These are phyloP conservation scores for Monilinia fructicola DNA, from an alignment of 2,329 filamentous ascomycete genomes.

Conservation along the genomic window DNA sequence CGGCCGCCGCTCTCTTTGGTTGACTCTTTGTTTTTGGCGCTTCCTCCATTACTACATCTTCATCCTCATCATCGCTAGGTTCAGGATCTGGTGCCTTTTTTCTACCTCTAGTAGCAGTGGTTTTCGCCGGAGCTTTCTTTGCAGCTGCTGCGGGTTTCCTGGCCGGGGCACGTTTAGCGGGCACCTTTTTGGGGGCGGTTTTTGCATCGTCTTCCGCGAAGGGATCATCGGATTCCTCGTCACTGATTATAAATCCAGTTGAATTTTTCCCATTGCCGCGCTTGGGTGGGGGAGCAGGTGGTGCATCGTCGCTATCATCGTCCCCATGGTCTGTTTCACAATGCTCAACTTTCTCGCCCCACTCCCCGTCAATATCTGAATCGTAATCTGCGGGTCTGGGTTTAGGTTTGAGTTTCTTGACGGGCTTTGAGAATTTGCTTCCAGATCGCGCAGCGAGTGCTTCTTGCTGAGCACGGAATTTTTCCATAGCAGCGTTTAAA, in stretches of 20 bases:
- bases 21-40: slow-evolving; percentile 2
- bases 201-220: not conserved
- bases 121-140: slow-evolving; percentile 44
- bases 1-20: slow-evolving; percentile 36
- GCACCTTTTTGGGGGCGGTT: slow-evolving; percentile 34
- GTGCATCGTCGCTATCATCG: slow-evolving; percentile 47
- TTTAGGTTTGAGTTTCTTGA: slow-evolving; percentile 58
- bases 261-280: not conserved
- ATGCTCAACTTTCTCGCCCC: slow-evolving; percentile 64
- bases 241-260: slow-evolving; percentile 27
- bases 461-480: slow-evolving; percentile 69
- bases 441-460: slow-evolving; percentile 62
- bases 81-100: slow-evolving; percentile 43
- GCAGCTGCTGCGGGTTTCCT: slow-evolving; percentile 39
- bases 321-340: slow-evolving; percentile 34
- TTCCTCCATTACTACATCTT: slow-evolving; percentile 55
- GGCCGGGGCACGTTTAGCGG: slow-evolving; percentile 41
- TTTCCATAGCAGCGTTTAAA: slow-evolving; percentile 71
- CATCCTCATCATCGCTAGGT: slow-evolving; percentile 46
- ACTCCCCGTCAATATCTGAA: slow-evolving; percentile 81
- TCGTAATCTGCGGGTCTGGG: slow-evolving; percentile 82
- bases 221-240: slow-evolving; percentile 57
- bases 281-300: slow-evolving; percentile 36
- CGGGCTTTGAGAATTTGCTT: slow-evolving; percentile 48
- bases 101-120: slow-evolving; percentile 45